Conservation (phyloP, 176 grass and related monocot species). For the Hordeum vulgare region DNA sequence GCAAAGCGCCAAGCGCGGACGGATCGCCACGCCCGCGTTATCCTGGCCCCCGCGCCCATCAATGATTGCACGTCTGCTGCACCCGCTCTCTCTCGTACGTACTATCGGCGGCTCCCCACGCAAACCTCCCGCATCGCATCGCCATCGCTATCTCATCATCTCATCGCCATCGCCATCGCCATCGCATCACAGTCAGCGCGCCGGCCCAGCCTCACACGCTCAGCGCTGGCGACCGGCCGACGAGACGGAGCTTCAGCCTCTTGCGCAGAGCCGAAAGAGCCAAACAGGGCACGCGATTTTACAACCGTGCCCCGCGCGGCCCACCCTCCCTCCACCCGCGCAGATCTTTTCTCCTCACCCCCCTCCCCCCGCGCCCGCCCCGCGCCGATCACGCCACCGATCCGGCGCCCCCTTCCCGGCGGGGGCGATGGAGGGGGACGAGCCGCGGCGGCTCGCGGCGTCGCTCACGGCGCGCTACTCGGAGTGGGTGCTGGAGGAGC, state of each 20-base stretch:
- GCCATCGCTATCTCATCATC: too few species aligned
- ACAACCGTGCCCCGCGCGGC: conserved; percentile 9
- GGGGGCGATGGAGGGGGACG: neutral
- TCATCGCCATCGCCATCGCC: too few species aligned
- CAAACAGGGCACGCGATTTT: neutral
- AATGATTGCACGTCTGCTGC: neutral
- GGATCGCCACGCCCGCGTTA: conserved; percentile 10
- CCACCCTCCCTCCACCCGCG: neutral
- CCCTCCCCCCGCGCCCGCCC: neutral
- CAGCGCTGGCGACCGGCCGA: too few species aligned
- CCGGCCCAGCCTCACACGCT: too few species aligned
- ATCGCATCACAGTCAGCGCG: too few species aligned
- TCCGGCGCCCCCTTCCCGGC: neutral
- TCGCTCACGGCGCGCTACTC: conserved; percentile 85
- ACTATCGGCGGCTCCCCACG: too few species aligned
- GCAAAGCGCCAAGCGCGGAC: neutral
- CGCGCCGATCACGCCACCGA: conserved; percentile 21
- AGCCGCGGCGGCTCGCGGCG: neutral
- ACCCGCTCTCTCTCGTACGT: too few species aligned
- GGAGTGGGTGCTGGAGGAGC: conserved; percentile 68
- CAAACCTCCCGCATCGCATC: too few species aligned
- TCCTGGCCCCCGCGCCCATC: neutral
- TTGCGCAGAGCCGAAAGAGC: too few species aligned
- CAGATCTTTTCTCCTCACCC: conserved; percentile 46
- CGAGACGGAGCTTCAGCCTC: too few species aligned